Evolutionary conservation across 1,139 yeast species (phyloP).

Genomic region (Debaryomyces sp.): DNA sequence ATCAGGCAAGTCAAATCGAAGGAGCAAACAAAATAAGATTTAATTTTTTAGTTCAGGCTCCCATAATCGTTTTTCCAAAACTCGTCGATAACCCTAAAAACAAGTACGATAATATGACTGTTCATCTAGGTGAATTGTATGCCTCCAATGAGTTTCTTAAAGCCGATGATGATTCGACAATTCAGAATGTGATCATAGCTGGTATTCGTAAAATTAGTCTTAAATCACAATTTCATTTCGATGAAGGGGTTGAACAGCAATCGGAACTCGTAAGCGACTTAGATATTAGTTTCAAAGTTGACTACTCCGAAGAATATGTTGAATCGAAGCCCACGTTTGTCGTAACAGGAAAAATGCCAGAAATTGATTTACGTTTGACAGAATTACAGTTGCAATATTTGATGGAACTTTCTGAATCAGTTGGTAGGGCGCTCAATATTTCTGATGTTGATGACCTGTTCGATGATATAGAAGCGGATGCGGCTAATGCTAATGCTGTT

Average conservation of each 20-base stretch:
- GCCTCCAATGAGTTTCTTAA: constrained; percentile 61
- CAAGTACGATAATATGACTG: constrained; percentile 62
- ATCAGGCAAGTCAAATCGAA: constrained; percentile 67
- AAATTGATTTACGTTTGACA: constrained; percentile 67
- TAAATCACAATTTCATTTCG: constrained; percentile 59
- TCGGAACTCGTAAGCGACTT: constrained; percentile 71
- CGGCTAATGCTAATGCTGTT: constrained; percentile 54
- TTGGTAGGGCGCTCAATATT: constrained; percentile 58
- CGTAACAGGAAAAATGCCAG: constrained; percentile 64
- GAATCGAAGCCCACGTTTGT: constrained; percentile 53
- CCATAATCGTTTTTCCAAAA: constrained; percentile 79
- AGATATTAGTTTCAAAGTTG: constrained; percentile 65
- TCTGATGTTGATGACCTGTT: constrained; percentile 37
- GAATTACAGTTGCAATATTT: constrained; percentile 75
- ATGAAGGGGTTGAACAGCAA: constrained; percentile 47
- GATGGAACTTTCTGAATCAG: constrained; percentile 54
- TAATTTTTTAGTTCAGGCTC: constrained; percentile 75
- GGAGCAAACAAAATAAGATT: constrained; percentile 66
- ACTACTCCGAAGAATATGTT: constrained; percentile 48
- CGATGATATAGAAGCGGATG: constrained; percentile 66
- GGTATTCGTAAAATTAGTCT: constrained; percentile 76
- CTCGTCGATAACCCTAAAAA: constrained; percentile 42
- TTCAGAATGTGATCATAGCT: constrained; percentile 55
- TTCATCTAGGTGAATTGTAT: constrained; percentile 82
- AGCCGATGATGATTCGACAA: constrained; percentile 12